Conservation (phyloP, 148 eudicot genomes). For the Nepenthes mirabilis region DNA sequence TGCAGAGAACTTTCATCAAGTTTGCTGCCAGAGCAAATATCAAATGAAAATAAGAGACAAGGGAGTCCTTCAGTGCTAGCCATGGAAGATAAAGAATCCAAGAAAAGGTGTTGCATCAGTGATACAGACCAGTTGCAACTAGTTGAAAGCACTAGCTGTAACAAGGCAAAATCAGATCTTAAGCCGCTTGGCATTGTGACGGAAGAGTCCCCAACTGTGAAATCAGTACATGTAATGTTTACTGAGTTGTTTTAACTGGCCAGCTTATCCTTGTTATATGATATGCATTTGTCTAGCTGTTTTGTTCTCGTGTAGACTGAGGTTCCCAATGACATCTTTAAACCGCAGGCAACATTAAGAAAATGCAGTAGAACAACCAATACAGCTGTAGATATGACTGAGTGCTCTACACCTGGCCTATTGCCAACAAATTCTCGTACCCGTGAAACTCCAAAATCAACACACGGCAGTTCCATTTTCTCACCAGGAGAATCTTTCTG, state of each 20-base stretch:
- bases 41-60: constrained; percentile 40
- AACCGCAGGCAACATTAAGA: constrained; percentile 39
- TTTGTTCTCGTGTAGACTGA: constrained; percentile 22
- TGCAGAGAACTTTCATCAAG: constrained; percentile 33
- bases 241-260: constrained; percentile 1
- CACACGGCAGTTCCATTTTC: constrained; percentile 59
- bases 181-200: constrained; percentile 11
- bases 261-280: not conserved
- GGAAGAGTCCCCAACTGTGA: constrained; percentile 7
- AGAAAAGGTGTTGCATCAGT: constrained; percentile 37
- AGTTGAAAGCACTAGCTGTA: constrained; percentile 15
- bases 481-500: constrained; percentile 97
- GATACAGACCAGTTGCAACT: constrained; percentile 15
- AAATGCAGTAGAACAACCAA: constrained; percentile 42
- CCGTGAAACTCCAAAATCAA: constrained; percentile 67
- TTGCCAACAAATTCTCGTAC: constrained; percentile 14
- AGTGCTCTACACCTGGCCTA: constrained; percentile 51
- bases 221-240: constrained; percentile 21
- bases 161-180: constrained; percentile 11
- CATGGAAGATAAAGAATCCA: constrained; percentile 35
- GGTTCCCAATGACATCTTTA: constrained; percentile 12
- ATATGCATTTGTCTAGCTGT: not conserved
- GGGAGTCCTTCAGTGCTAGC: constrained; percentile 37
- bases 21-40: constrained; percentile 19
- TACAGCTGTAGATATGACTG: constrained; percentile 4